Evolutionary conservation across 148 eudicot genomes (phyloP).

Genomic region (Talinum fruticosum): DNA sequence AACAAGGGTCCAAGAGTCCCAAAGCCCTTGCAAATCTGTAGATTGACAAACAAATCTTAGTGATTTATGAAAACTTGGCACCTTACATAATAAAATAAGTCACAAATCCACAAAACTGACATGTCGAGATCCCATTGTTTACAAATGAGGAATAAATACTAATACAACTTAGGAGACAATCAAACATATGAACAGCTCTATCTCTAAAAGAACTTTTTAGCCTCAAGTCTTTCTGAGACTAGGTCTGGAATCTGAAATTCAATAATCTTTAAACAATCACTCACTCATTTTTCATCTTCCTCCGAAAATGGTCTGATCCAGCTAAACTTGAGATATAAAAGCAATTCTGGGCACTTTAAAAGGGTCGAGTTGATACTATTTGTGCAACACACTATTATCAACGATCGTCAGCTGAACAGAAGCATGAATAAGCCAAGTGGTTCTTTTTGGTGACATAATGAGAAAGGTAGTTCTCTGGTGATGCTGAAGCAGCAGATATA

Average conservation of each 20-base stretch:
- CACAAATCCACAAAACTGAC: slow-evolving; percentile 26
- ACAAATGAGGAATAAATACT: slow-evolving; percentile 20
- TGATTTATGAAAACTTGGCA: neutral
- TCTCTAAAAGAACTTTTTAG: slow-evolving; percentile 14
- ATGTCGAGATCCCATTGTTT: slow-evolving; percentile 29
- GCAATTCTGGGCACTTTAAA: neutral
- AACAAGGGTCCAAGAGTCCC: too few species aligned
- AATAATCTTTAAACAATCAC: slow-evolving; percentile 12
- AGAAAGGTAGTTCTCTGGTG: slow-evolving; percentile 57
- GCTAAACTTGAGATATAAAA: slow-evolving; percentile 4
- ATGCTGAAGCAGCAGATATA: slow-evolving; percentile 41
- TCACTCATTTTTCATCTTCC: slow-evolving; percentile 17
- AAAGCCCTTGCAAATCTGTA: neutral
- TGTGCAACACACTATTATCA: neutral
- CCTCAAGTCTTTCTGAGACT: slow-evolving; percentile 16
- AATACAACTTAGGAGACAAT: slow-evolving; percentile 21
- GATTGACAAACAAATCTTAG: neutral
- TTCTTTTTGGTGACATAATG: slow-evolving; percentile 70
- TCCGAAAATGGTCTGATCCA: slow-evolving; percentile 22
- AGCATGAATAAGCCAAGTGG: slow-evolving; percentile 92
- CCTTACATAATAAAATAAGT: slow-evolving; percentile 9
- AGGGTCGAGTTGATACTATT: neutral
- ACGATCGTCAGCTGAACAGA: slow-evolving; percentile 66
- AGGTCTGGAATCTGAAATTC: slow-evolving; percentile 15
- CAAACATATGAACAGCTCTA: slow-evolving; percentile 30